Base-by-base conservation (phyloP, 129 eudicot species). In the Centaurea solstitialis region DNA sequence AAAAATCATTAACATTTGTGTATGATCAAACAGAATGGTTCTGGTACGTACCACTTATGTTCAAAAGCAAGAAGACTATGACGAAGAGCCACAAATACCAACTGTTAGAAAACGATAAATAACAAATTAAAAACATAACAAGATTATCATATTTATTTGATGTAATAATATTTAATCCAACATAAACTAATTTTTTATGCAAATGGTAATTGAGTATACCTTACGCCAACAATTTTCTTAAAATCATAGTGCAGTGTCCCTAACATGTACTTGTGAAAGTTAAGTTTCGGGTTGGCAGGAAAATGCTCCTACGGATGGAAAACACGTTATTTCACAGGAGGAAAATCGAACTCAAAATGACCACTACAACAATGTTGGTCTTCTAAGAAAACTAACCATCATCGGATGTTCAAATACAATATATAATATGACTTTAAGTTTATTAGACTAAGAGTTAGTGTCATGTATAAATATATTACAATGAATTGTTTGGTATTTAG, bases 31-130 rank as follows among this genome's bases (percentile, higher is more conserved):
- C 3, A 9, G 6, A 82, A n/a, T 57, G 18, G 65, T n/a, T 57
- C 0, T 26, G 26, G 15, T 35, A 72, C 20, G 0, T 85, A 94
- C 99, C 98, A 84, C 81, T 84, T 21, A 95, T 84, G 79, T 95
- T 91, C 68, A 95, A 79, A 80, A 95, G 87, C 92, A 95, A 85
- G 84, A 95, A 95, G 57, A 95, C 22, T 30, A 95, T 90, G 33
- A 93, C 99, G 83, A 95, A 95, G 35, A 90, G 88, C 99, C 99
- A 95, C 79, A 95, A 87, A 80, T 88, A 91, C 99, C 98, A 95
- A 88, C 99, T 95, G 91, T 72, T 61, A 39, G 64, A 83, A 68
- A 50, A 37, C 1, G 8, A 79, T 33, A 37, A 37, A 61, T 22
- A 8, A 20, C 12, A 33, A 82, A 57, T 57, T 57, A 57, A 57